Evolutionary conservation across 2,329 filamentous ascomycete species (phyloP), one percentile per base, ranked within the genome.

Genomic region (Chrysoporthe cubensis): DNA sequence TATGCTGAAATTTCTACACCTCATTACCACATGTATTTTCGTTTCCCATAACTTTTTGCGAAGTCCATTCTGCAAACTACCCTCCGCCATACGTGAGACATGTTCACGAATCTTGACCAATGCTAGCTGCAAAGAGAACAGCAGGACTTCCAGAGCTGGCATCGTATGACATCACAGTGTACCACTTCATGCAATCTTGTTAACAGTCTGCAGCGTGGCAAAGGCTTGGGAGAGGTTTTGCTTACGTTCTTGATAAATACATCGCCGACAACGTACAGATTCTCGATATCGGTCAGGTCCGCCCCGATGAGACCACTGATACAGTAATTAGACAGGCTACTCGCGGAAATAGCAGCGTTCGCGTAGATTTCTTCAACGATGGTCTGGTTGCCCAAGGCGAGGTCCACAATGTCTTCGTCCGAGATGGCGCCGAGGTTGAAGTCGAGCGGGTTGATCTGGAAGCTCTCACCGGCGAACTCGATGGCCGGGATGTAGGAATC

Each of bases 241-340:
- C 59, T 61, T 37, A 61, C 59, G 40, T 66, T 66, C 64, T 66
- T 66, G 64, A 66, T 62, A 40, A 66, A 66, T 4, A 59, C 59
- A 21, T 66, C 64, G 9, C 64, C 64, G 3, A 66, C 64, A 2
- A 66, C 58, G 58, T 62, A 66, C 48, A 66, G 42, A 37, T 66
- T 66, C 40, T 62, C 64, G 18, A 56, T 48, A 11, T 52, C 59
- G 8, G 57, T 56, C 9, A 66, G 37, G 18, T 66, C 64, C 7
- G n/a, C 26, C n/a, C 64, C 64, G 14, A 61, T 61, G 6, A 66
- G 50, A 18, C 64, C 64, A 21, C 44, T 37, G n/a, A 66, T 40
- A n/a, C 64, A 66, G 48, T 21, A 46, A 11, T 62, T 46, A 14
- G 37, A 46, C 11, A 61, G 46, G 2, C 34, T 50, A n/a, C 62